These are phyloP conservation scores for Sistotremastrum suecicum DNA, from an alignment of 768 basidiomycete genomes.

Conservation along the genomic window DNA sequence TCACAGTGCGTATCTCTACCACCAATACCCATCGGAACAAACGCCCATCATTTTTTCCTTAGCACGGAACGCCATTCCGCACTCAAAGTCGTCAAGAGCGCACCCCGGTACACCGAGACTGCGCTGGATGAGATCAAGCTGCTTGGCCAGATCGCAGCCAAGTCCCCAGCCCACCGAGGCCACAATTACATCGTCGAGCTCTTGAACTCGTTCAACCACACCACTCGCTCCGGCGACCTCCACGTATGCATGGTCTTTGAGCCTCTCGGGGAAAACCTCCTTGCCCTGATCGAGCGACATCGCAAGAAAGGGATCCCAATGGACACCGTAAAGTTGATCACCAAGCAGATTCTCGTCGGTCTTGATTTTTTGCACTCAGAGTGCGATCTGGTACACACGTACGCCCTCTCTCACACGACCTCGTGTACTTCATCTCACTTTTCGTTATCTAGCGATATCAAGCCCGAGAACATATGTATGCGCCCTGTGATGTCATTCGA, in stretches of 20 bases:
- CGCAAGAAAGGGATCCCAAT: conserved; percentile 76
- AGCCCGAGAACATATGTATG: conserved; percentile 92
- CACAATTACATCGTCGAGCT: conserved; percentile 74
- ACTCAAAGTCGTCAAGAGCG: conserved; percentile 91
- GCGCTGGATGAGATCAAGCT: conserved; percentile 95
- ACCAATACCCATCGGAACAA: not conserved
- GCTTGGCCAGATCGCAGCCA: conserved; percentile 55
- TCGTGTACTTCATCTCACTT: not conserved
- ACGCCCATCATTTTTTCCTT: conserved; percentile 2
- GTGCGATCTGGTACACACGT: conserved; percentile 82
- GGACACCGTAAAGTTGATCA: conserved; percentile 71
- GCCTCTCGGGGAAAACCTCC: conserved; percentile 66
- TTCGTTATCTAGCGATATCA: conserved; percentile 37
- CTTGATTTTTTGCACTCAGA: conserved; percentile 88
- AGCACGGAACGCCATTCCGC: conserved; percentile 73
- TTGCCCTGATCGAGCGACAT: conserved; percentile 61
- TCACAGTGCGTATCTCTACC: conserved; percentile 35
- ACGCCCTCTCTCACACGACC: conserved; percentile 9
- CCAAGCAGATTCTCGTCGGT: conserved; percentile 77
- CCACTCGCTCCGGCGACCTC: conserved; percentile 39
- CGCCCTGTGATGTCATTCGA: conserved; percentile 12
- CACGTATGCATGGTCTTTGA: conserved; percentile 91
- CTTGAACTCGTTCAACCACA: conserved; percentile 78
- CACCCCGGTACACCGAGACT: conserved; percentile 89
- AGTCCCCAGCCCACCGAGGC: conserved; percentile 67